These are phyloP conservation scores for Quercus robur DNA, from an alignment of 306 rosid genomes.

Conservation along the genomic window DNA sequence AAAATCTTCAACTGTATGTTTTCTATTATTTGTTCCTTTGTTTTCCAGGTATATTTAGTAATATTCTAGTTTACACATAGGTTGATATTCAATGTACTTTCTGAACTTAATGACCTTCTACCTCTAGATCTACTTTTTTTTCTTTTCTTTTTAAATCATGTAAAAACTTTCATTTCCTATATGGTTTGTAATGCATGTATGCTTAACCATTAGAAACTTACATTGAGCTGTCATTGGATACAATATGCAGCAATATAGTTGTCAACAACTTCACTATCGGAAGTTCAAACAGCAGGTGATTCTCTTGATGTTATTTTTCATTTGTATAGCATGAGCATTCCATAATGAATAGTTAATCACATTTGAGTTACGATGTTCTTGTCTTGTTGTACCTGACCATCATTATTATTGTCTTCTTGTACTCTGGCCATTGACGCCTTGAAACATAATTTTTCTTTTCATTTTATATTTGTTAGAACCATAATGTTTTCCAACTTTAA, in stretches of 20 bases:
- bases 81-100: neutral
- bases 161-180: neutral
- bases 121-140: neutral
- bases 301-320: neutral
- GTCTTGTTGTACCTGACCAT: too few species aligned
- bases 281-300: conserved; percentile 54
- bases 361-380: neutral
- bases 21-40: neutral
- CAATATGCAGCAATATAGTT: conserved; percentile 63
- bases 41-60: neutral
- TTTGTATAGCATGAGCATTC: neutral
- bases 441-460: neutral
- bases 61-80: too few species aligned
- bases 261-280: conserved; percentile 68
- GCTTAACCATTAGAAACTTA: conserved; percentile 5
- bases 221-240: conserved; percentile 6
- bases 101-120: neutral
- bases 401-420: neutral
- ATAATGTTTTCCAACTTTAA: neutral
- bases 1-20: conserved; percentile 48
- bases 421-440: neutral
- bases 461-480: neutral
- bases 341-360: neutral
- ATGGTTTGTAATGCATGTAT: neutral
- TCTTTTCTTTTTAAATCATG: neutral